Evolutionary conservation across 2,329 filamentous ascomycete species (phyloP).

Genomic region (Cladosporium sp.): DNA sequence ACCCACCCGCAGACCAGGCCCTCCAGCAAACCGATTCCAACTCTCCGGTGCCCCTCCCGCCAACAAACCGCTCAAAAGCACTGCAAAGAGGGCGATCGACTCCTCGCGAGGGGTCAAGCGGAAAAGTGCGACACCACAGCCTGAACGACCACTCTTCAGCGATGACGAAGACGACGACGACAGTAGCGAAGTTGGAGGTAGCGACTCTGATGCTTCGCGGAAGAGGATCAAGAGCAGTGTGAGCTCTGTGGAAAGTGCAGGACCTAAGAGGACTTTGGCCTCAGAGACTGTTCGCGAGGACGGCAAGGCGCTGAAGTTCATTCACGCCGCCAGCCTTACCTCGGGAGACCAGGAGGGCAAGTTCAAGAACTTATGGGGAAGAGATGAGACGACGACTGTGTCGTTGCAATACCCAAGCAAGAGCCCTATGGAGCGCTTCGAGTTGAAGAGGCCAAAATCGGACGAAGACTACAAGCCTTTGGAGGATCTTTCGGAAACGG

Average conservation of each 20-base stretch:
- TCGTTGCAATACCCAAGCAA: slow-evolving; percentile 81
- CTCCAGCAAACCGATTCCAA: slow-evolving; percentile 23
- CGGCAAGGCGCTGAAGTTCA: slow-evolving; percentile 29
- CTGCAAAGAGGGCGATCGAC: slow-evolving; percentile 16
- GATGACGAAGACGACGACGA: slow-evolving; percentile 28
- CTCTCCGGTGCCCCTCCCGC: slow-evolving; percentile 16
- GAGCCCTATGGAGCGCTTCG: slow-evolving; percentile 48
- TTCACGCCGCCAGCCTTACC: slow-evolving; percentile 41
- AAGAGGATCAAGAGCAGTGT: slow-evolving; percentile 35
- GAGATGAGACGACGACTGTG: slow-evolving; percentile 37
- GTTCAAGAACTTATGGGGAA: slow-evolving; percentile 49
- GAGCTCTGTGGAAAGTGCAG: slow-evolving; percentile 28
- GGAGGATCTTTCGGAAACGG: slow-evolving; percentile 55
- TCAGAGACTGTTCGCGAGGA: slow-evolving; percentile 17
- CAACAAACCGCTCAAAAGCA: slow-evolving; percentile 7
- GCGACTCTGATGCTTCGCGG: slow-evolving; percentile 31
- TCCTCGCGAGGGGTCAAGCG: slow-evolving; percentile 29
- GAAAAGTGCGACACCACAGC: slow-evolving; percentile 33
- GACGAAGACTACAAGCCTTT: slow-evolving; percentile 63
- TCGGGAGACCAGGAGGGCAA: slow-evolving; percentile 39
- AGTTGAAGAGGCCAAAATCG: slow-evolving; percentile 65
- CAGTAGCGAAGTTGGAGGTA: slow-evolving; percentile 27
- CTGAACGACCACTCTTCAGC: slow-evolving; percentile 24
- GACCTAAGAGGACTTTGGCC: slow-evolving; percentile 21
- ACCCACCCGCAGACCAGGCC: slow-evolving; percentile 1